Percentiles rank a stretch among this genome's conserved stretches.
Conservation (phyloP, 2,329 filamentous ascomycete genomes). For the Talaromyces verruculosus region DNA sequence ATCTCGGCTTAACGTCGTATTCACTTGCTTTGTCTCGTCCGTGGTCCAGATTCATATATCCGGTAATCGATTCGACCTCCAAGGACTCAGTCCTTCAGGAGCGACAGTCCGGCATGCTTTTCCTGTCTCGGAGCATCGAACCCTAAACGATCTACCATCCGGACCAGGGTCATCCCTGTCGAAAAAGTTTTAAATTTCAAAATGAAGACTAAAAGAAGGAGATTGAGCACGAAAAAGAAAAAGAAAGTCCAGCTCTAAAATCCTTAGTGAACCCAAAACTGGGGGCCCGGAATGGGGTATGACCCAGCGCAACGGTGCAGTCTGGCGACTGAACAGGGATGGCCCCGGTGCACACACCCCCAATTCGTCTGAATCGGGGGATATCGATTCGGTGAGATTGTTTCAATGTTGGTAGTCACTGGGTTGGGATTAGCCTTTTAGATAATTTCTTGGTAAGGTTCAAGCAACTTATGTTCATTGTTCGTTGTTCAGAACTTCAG, state of each 20-base stretch:
- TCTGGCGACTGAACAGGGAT: background rate
- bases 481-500: background rate
- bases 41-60: background rate
- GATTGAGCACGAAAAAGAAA: background rate
- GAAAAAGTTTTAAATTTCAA: background rate
- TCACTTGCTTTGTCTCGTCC: background rate
- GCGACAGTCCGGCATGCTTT: background rate
- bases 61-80: background rate
- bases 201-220: background rate
- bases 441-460: background rate
- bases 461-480: background rate
- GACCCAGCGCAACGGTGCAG: conserved; percentile 7
- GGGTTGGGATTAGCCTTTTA: background rate
- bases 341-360: background rate
- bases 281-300: background rate
- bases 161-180: background rate
- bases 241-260: background rate
- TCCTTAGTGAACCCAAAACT: background rate
- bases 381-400: background rate
- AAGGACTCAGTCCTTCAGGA: background rate
- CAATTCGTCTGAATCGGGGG: background rate
- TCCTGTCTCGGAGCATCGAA: background rate
- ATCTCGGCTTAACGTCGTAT: background rate
- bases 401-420: background rate
- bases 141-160: background rate